Evolutionary conservation across 495 filamentous ascomycete genomes (phyloP), one percentile per base, ranked within the genome.

Genomic region (Penicillium riverlandense): DNA sequence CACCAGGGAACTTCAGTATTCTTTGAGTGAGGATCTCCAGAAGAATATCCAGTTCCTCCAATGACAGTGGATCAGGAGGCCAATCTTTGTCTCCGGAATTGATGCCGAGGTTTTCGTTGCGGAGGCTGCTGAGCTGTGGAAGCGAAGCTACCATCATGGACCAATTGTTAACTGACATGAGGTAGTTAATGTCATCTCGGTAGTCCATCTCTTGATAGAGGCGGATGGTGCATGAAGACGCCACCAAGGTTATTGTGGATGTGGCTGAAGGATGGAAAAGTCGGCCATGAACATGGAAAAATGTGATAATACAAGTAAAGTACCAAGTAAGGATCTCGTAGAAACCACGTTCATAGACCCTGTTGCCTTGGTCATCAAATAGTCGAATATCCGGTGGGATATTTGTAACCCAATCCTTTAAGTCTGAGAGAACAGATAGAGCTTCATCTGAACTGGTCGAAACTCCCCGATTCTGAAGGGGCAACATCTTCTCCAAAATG

Each of bases 161-260:
- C 39, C 39, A 41, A n/a, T 41, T 41, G 6, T 41, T 30, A 13
- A 41, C 33, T 15, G 27, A 14, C 27, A 41, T 30, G 12, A 41
- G 39, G 12, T 41, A 41, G 8, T 32, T 41, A 13, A 41, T 30
- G 7, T 41, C 39, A 22, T 41, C 39, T 11, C 39, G 27, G 10
- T 32, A 41, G 29, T 41, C 39, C 27, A 41, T 41, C 14, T 41
- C 39, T 13, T 41, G 39, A 11, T 41, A 41, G 13, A 41, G 29
- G 28, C 39, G 39, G 10, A 32, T 32, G 11, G 33, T 33, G 13
- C 39, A 41, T 6, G 39, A 41, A 8, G 39, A 41, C 1, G 39
- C 39, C 6, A 41, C 29, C 9, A 41, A 14, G n/a, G 28, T 14
- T 15, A 41, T 13, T n/a, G 22, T 22, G 22, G 22, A 22, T 6